phyloP scores from a whole-genome alignment of 192 early-diverging fungal species.

The Backusella parvicylindrica region DNA sequence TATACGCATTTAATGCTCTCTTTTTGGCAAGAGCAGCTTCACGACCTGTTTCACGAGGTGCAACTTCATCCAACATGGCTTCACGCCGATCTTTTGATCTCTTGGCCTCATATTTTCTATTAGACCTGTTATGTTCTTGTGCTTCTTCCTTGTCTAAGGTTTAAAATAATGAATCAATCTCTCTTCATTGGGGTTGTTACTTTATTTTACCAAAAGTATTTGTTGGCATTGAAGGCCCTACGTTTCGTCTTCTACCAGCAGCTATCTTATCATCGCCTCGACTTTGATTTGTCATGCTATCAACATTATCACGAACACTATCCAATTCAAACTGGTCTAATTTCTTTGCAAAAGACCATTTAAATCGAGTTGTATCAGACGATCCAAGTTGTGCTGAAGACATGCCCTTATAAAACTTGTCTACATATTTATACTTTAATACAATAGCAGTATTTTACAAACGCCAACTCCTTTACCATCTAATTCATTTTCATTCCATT shows the following conservation, averaged over 20 bases:
- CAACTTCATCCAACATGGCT: slow-evolving; percentile 59
- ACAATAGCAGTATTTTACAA: not conserved
- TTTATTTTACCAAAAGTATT: not conserved
- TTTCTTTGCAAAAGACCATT: slow-evolving; percentile 67
- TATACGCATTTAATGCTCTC: slow-evolving; percentile 54
- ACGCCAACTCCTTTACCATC: slow-evolving; percentile 35
- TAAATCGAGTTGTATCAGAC: slow-evolving; percentile 64
- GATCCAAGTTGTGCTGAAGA: slow-evolving; percentile 58
- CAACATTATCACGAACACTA: slow-evolving; percentile 52
- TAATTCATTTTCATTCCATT: slow-evolving; percentile 79
- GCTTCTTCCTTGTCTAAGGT: slow-evolving; percentile 36
- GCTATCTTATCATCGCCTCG: not conserved
- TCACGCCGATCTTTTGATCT: slow-evolving; percentile 48
- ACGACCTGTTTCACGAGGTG: slow-evolving; percentile 59
- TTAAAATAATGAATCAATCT: not conserved
- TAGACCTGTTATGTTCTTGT: slow-evolving; percentile 28
- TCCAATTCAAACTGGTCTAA: slow-evolving; percentile 53
- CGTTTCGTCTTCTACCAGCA: not conserved
- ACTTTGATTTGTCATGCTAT: slow-evolving; percentile 50
- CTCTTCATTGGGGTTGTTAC: not conserved
- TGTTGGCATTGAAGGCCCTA: slow-evolving; percentile 4
- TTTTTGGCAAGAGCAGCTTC: slow-evolving; percentile 64
- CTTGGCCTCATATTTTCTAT: slow-evolving; percentile 39
- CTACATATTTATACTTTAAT: slow-evolving; percentile 22
- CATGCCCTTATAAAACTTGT: slow-evolving; percentile 70